Conservation (phyloP, 805 yeast genomes). For the Lachancea sp. region DNA sequence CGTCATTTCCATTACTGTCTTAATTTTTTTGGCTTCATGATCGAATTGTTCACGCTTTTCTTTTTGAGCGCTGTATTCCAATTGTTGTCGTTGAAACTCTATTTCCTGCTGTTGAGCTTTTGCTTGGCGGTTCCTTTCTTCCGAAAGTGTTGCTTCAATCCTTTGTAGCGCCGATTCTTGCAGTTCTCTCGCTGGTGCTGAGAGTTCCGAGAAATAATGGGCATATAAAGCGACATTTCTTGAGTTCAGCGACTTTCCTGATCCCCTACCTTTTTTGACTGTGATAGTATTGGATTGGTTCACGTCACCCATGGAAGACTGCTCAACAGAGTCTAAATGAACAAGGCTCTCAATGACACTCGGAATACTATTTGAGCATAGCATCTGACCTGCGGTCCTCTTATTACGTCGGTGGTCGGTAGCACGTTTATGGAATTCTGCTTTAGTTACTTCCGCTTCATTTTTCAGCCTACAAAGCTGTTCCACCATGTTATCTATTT, state of each 20-base stretch:
- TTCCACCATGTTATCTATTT: not conserved
- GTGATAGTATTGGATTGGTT: not conserved
- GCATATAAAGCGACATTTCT: not conserved
- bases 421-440: constrained; percentile 1
- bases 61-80: not conserved
- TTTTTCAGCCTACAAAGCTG: constrained; percentile 1
- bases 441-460: not conserved
- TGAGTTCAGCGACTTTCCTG: not conserved
- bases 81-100: not conserved
- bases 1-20: not conserved
- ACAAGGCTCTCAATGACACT: not conserved
- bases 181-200: not conserved
- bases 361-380: not conserved
- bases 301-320: not conserved
- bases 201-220: not conserved
- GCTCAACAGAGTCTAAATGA: not conserved
- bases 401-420: not conserved
- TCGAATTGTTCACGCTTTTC: not conserved
- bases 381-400: not conserved
- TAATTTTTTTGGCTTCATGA: not conserved
- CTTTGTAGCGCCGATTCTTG: too few relatives aligned
- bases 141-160: too few relatives aligned
- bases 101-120: not conserved
- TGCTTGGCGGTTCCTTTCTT: not conserved
- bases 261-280: not conserved